Percentiles rank a stretch among this genome's conserved stretches.
These are phyloP conservation scores for Domatiomyces catenatus DNA, from an alignment of 2,329 filamentous ascomycete species.

Conservation along the genomic window DNA sequence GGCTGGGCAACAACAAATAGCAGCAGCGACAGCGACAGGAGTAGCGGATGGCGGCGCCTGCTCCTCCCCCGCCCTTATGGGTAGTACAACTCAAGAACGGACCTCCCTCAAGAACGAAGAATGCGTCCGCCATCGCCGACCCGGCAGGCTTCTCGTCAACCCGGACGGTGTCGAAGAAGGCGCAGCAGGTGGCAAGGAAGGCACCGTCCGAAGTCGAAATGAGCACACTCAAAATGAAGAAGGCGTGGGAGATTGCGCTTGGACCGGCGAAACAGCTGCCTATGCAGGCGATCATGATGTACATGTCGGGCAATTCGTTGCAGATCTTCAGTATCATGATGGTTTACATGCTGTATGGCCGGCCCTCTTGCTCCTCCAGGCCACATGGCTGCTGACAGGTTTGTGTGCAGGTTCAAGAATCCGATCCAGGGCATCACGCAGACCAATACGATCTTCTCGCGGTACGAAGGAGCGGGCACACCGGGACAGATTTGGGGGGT, in stretches of 20 bases:
- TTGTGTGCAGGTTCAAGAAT: conserved; percentile 56
- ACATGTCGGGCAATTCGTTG: conserved; percentile 96
- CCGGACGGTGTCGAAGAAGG: conserved; percentile 30
- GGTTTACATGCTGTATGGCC: conserved; percentile 61
- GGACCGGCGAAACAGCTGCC: conserved; percentile 85
- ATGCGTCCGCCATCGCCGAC: conserved; percentile 52
- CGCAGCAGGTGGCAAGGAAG: conserved; percentile 17
- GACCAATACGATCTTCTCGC: conserved; percentile 77
- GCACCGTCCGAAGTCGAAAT: conserved; percentile 49
- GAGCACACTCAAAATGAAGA: conserved; percentile 92
- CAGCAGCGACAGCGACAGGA: not conserved
- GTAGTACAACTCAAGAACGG: conserved; percentile 62
- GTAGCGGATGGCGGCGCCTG: not conserved
- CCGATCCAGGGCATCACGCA: conserved; percentile 70
- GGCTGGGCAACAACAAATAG: not conserved
- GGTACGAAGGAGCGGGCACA: conserved; percentile 73
- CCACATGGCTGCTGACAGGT: conserved; percentile 2
- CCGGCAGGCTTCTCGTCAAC: conserved; percentile 65
- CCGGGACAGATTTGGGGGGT: conserved; percentile 59
- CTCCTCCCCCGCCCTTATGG: conserved; percentile 55
- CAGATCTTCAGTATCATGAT: conserved; percentile 99
- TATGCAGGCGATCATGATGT: conserved; percentile 99
- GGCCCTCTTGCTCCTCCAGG: not conserved
- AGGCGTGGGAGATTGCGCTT: conserved; percentile 93
- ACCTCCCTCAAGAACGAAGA: conserved; percentile 50